Evolutionary conservation across 306 rosid species (phyloP).

Genomic region (Trifolium subterraneum): DNA sequence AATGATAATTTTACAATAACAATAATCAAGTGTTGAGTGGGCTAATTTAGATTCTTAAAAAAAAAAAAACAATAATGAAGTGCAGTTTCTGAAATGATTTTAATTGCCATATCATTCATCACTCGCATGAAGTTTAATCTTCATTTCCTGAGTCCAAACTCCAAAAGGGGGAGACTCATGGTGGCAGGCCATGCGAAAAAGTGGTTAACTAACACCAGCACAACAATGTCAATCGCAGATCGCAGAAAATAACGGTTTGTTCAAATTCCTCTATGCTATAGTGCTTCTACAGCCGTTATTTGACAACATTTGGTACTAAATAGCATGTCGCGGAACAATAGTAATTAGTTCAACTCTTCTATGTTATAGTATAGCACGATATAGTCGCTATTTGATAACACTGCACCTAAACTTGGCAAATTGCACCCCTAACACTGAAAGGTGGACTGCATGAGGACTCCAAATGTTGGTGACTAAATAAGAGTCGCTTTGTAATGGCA

Average conservation of each 20-base stretch:
- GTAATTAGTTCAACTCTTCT: background rate
- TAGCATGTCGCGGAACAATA: background rate
- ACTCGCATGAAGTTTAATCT: background rate
- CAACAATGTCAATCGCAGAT: background rate
- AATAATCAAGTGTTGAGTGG: too few relatives aligned
- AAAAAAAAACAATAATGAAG: constrained; percentile 1
- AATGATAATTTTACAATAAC: background rate
- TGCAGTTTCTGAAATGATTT: background rate
- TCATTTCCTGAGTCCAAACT: background rate
- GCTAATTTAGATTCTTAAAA: too few relatives aligned
- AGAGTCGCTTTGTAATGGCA: too few relatives aligned
- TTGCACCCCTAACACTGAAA: constrained; percentile 7
- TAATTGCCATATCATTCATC: constrained; percentile 8
- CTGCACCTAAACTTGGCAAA: background rate
- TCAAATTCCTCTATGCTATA: background rate
- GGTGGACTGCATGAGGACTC: background rate
- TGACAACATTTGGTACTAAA: background rate
- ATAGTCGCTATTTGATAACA: too few relatives aligned
- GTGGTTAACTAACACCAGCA: background rate
- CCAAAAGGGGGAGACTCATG: background rate
- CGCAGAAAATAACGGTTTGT: background rate
- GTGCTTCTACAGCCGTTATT: background rate
- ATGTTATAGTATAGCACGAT: too few relatives aligned
- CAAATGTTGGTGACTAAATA: too few relatives aligned
- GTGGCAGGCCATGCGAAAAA: background rate